Evolutionary conservation across 352 stramenopile genomes (phyloP).

Genomic region (Pythium apleroticum): DNA sequence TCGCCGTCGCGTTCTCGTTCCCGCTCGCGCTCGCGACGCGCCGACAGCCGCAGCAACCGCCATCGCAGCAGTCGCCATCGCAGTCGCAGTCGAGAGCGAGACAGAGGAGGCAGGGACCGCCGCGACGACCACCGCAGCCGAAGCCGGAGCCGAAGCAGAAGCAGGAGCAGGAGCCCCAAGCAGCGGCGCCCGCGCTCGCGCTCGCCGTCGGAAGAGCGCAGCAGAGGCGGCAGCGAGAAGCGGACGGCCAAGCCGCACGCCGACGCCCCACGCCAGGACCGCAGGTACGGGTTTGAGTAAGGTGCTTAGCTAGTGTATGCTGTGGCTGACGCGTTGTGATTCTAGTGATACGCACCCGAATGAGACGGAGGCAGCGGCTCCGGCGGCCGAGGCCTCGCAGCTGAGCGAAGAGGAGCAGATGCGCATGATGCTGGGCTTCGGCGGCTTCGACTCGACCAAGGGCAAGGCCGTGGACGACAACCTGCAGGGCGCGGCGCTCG

Average conservation of each 20-base stretch:
- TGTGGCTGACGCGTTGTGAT: too few relatives aligned
- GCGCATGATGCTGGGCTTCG: constrained; percentile 83
- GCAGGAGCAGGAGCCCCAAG: not conserved
- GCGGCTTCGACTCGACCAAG: constrained; percentile 93
- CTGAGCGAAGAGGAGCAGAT: constrained; percentile 86
- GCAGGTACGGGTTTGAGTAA: not conserved
- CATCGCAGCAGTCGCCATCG: not conserved
- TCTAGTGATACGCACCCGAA: too few relatives aligned
- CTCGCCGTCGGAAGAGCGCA: constrained; percentile 6
- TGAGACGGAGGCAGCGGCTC: not conserved
- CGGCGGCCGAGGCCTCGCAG: constrained; percentile 22
- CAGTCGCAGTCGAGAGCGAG: not conserved
- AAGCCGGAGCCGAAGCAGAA: not conserved
- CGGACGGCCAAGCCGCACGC: not conserved
- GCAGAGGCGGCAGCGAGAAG: not conserved
- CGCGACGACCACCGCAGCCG: not conserved
- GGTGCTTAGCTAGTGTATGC: too few relatives aligned
- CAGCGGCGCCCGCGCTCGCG: constrained; percentile 12
- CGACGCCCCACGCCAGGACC: not conserved
- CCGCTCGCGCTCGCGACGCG: not conserved
- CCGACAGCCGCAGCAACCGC: constrained; percentile 6
- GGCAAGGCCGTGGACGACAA: constrained; percentile 94
- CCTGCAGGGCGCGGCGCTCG: constrained; percentile 67
- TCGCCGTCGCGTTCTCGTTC: constrained; percentile 23
- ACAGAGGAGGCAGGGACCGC: not conserved